Conservation (phyloP, 495 filamentous ascomycete genomes). For the Hypoxylon crocopeplum region DNA sequence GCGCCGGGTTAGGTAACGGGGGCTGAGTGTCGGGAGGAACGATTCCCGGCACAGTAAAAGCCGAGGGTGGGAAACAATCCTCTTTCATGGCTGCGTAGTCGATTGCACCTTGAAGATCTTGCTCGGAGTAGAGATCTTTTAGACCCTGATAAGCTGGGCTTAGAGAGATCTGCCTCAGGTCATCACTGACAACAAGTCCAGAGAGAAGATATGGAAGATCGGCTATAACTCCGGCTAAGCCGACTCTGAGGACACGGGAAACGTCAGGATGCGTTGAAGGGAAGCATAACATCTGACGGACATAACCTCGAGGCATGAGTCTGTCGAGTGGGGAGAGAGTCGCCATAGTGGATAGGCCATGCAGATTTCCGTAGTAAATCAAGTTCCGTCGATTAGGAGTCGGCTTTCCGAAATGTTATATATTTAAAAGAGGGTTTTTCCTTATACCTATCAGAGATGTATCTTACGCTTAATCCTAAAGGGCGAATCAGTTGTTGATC, state of each 20-base stretch:
- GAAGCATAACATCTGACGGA: slow-evolving; percentile 39
- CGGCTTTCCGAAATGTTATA: too few relatives aligned
- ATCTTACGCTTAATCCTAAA: too few relatives aligned
- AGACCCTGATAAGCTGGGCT: slow-evolving; percentile 23
- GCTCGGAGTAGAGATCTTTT: slow-evolving; percentile 28
- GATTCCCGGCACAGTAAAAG: slow-evolving; percentile 18
- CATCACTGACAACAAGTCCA: slow-evolving; percentile 17
- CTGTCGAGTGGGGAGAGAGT: slow-evolving; percentile 33
- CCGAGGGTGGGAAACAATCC: slow-evolving; percentile 31
- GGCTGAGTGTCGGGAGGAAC: slow-evolving; percentile 27
- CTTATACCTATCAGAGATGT: too few relatives aligned
- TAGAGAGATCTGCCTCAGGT: slow-evolving; percentile 22
- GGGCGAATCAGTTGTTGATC: not conserved
- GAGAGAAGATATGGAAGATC: slow-evolving; percentile 40
- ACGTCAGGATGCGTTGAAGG: slow-evolving; percentile 23
- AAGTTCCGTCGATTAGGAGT: too few relatives aligned
- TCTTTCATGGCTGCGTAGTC: slow-evolving; percentile 32
- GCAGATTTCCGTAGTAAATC: too few relatives aligned
- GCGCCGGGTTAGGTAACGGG: slow-evolving; percentile 24
- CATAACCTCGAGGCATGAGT: slow-evolving; percentile 40
- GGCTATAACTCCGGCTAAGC: slow-evolving; percentile 19
- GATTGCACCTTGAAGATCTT: slow-evolving; percentile 21
- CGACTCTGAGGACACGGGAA: slow-evolving; percentile 14
- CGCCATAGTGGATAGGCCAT: too few relatives aligned
- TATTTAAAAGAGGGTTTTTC: too few relatives aligned